Conservation (phyloP, 352 stramenopile genomes). For the Phytophthora ramorum region DNA sequence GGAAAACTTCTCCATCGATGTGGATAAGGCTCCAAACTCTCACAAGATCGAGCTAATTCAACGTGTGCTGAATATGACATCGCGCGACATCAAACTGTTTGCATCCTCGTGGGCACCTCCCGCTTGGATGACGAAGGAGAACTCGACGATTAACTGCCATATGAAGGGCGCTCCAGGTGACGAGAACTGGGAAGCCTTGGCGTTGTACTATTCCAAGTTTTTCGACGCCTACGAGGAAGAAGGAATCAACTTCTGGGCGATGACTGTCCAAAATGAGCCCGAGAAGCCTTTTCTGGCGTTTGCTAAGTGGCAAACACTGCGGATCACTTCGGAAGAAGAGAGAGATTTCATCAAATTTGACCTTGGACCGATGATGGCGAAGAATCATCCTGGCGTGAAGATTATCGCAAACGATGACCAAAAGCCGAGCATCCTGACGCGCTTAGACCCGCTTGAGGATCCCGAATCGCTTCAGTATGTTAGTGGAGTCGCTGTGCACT, state of each 20-base stretch:
- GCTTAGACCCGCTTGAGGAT: conserved; percentile 43
- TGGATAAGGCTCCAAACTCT: conserved; percentile 60
- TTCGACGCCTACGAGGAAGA: conserved; percentile 67
- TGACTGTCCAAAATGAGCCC: conserved; percentile 87
- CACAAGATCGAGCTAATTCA: conserved; percentile 82
- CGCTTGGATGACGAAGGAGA: conserved; percentile 87
- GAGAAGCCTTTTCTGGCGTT: conserved; percentile 37
- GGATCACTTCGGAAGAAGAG: conserved; percentile 40
- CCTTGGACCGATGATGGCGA: conserved; percentile 65
- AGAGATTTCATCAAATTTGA: conserved; percentile 74
- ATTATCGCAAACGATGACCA: conserved; percentile 85
- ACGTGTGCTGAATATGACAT: conserved; percentile 47
- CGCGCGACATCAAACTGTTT: conserved; percentile 71
- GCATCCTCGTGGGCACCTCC: conserved; percentile 85
- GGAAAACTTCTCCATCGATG: conserved; percentile 70
- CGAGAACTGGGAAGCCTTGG: conserved; percentile 62
- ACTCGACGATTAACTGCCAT: conserved; percentile 51
- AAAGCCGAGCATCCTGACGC: conserved; percentile 56
- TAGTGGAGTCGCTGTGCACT: conserved; percentile 84
- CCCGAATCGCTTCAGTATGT: conserved; percentile 64
- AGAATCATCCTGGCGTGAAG: conserved; percentile 74
- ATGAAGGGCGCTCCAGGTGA: conserved; percentile 50
- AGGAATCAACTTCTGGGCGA: conserved; percentile 66
- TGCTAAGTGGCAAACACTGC: conserved; percentile 57
- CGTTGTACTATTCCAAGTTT: conserved; percentile 88